Evolutionary conservation across 495 filamentous ascomycete genomes (phyloP).

Genomic region (Trichoderma virens): DNA sequence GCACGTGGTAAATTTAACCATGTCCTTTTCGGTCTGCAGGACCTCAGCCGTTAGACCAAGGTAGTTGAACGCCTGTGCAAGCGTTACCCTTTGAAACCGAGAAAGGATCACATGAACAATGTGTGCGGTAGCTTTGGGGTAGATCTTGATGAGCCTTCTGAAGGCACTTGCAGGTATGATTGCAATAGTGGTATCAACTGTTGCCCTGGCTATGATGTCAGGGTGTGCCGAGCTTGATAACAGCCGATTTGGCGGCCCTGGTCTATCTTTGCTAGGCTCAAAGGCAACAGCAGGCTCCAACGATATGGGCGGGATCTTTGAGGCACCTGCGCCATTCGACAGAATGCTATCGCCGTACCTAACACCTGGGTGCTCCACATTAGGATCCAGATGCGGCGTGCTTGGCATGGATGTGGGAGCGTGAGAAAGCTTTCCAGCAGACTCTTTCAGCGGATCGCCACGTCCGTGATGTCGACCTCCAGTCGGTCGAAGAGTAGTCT

Average conservation of each 20-base stretch:
- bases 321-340: background rate
- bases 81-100: slow-evolving; percentile 86
- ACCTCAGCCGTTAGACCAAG: slow-evolving; percentile 88
- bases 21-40: slow-evolving; percentile 78
- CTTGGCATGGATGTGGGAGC: slow-evolving; percentile 24
- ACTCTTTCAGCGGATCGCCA: background rate
- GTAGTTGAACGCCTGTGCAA: slow-evolving; percentile 88
- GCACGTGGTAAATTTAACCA: slow-evolving; percentile 85
- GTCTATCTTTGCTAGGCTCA: slow-evolving; percentile 17
- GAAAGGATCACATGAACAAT: slow-evolving; percentile 97
- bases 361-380: slow-evolving; percentile 15
- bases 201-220: slow-evolving; percentile 94
- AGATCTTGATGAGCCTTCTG: slow-evolving; percentile 84
- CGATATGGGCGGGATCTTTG: slow-evolving; percentile 63
- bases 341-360: slow-evolving; percentile 15
- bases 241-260: slow-evolving; percentile 36
- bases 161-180: slow-evolving; percentile 97
- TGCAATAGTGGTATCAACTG: slow-evolving; percentile 94
- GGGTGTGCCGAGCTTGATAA: slow-evolving; percentile 78
- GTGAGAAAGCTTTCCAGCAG: slow-evolving; percentile 28
- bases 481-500: background rate
- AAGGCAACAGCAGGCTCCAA: slow-evolving; percentile 37
- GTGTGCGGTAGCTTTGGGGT: slow-evolving; percentile 91
- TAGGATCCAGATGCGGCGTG: slow-evolving; percentile 28
- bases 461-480: background rate